phyloP scores from a whole-genome alignment of 2,329 filamentous ascomycete genomes.

The Camptophora hylomeconis region DNA sequence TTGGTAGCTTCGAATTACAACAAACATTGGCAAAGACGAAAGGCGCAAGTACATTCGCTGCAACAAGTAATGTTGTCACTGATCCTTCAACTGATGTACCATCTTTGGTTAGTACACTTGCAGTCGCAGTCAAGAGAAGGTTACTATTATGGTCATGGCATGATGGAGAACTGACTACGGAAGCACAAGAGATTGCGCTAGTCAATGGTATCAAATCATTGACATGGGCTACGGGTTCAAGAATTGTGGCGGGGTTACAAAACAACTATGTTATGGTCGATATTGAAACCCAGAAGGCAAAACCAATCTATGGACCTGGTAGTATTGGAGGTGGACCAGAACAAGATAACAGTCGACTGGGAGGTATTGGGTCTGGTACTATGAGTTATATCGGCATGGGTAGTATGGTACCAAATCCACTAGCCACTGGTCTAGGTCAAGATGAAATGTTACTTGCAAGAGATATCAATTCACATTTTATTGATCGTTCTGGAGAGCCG shows the following conservation, averaged over 20 bases:
- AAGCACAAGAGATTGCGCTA: conserved; percentile 64
- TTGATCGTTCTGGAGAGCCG: conserved; percentile 69
- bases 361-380: conserved; percentile 68
- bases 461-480: conserved; percentile 90
- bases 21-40: conserved; percentile 72
- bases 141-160: conserved; percentile 91
- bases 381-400: conserved; percentile 97
- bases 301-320: conserved; percentile 68
- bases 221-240: conserved; percentile 81
- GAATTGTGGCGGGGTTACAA: conserved; percentile 79
- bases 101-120: conserved; percentile 80
- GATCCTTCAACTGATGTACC: conserved; percentile 77
- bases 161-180: conserved; percentile 70
- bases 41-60: conserved; percentile 79
- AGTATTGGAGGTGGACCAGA: conserved; percentile 52
- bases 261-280: conserved; percentile 84
- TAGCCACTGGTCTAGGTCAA: conserved; percentile 69
- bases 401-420: conserved; percentile 78
- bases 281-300: conserved; percentile 57
- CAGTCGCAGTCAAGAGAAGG: conserved; percentile 84
- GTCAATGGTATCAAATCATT: conserved; percentile 75
- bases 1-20: conserved; percentile 69
- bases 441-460: conserved; percentile 89
- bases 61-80: conserved; percentile 90
- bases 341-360: conserved; percentile 61